Conservation (phyloP, 1,139 yeast species). For the Pichia sp. region DNA sequence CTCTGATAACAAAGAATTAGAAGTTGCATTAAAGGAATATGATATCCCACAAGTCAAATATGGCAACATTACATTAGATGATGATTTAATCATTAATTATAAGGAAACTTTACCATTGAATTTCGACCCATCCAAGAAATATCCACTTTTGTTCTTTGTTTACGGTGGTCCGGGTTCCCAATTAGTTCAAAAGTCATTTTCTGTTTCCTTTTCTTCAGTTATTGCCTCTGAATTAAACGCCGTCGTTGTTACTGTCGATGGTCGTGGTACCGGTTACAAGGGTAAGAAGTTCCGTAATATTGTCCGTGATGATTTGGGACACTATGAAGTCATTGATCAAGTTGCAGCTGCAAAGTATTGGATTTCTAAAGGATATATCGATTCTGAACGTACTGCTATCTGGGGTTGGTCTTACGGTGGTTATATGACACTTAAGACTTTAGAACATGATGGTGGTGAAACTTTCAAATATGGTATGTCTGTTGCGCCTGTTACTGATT, state of each 20-base stretch:
- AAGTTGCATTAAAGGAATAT: slow-evolving; percentile 39
- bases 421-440: slow-evolving; percentile 67
- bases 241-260: slow-evolving; percentile 77
- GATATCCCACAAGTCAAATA: slow-evolving; percentile 48
- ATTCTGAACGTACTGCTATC: slow-evolving; percentile 57
- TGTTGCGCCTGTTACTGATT: slow-evolving; percentile 80
- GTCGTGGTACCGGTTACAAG: slow-evolving; percentile 79
- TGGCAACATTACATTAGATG: slow-evolving; percentile 49
- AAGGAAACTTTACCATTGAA: slow-evolving; percentile 64
- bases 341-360: slow-evolving; percentile 65
- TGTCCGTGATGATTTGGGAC: slow-evolving; percentile 66
- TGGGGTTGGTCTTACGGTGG: slow-evolving; percentile 93
- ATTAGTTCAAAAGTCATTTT: slow-evolving; percentile 52
- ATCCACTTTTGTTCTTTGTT: slow-evolving; percentile 71
- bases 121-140: slow-evolving; percentile 50
- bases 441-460: slow-evolving; percentile 61
- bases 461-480: slow-evolving; percentile 70
- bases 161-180: slow-evolving; percentile 89
- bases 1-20: slow-evolving; percentile 49
- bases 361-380: slow-evolving; percentile 54
- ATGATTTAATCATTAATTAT: slow-evolving; percentile 39
- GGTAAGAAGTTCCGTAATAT: slow-evolving; percentile 57
- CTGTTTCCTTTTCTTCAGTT: slow-evolving; percentile 58
- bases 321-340: slow-evolving; percentile 69
- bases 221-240: slow-evolving; percentile 69